Evolutionary conservation across 192 early-diverging fungal species (phyloP).

Genomic region (Entomortierella beljakovae): DNA sequence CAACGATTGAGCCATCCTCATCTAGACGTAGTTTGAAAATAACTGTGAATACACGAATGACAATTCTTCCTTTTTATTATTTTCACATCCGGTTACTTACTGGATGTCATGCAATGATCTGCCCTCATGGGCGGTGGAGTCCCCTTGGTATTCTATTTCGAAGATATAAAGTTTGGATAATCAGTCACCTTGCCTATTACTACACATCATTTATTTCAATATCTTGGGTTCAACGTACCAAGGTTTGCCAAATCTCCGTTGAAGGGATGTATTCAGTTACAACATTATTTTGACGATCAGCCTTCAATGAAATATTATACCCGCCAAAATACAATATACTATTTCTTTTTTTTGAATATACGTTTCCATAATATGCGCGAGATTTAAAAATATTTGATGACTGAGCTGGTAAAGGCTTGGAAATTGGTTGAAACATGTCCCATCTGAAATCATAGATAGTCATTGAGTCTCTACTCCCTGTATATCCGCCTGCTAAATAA

Average conservation of each 20-base stretch:
- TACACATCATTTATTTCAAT: background rate
- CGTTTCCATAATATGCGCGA: constrained; percentile 32
- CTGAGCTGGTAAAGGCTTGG: background rate
- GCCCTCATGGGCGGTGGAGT: constrained; percentile 20
- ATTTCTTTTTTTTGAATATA: constrained; percentile 2
- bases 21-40: constrained; percentile 11
- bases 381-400: background rate
- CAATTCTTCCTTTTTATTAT: background rate
- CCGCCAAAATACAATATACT: constrained; percentile 45
- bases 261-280: constrained; percentile 39
- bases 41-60: background rate
- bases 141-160: constrained; percentile 19
- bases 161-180: background rate
- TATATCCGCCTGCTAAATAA: constrained; percentile 37
- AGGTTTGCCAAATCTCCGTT: background rate
- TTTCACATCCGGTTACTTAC: constrained; percentile 14
- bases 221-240: constrained; percentile 15
- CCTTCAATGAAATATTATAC: constrained; percentile 6
- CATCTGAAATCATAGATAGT: constrained; percentile 19
- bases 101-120: constrained; percentile 48
- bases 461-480: constrained; percentile 17
- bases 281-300: background rate
- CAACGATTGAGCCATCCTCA: constrained; percentile 29
- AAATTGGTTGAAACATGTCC: constrained; percentile 6
- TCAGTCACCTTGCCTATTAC: background rate